Percentiles rank a stretch among this genome's conserved stretches.
These are phyloP conservation scores for Malus hybrid DNA, from an alignment of 331 rosid species.

Conservation along the genomic window DNA sequence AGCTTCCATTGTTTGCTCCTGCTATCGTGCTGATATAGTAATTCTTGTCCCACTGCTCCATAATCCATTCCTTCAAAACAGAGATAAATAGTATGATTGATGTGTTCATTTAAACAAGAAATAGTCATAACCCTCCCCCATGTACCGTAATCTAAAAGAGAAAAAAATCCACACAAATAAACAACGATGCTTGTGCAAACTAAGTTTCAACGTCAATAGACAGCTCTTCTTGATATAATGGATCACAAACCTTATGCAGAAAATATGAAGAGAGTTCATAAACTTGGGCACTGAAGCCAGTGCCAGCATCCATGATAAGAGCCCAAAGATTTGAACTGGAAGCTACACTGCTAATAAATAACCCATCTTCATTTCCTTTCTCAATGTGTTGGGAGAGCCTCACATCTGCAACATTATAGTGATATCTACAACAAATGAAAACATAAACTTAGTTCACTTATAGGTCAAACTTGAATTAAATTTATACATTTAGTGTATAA, in stretches of 20 bases:
- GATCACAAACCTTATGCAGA: constrained; percentile 35
- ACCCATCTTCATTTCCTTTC: constrained; percentile 47
- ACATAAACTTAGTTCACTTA: not conserved
- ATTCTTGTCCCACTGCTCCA: constrained; percentile 91
- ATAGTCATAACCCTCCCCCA: not conserved
- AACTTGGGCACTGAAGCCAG: constrained; percentile 43
- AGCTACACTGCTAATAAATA: constrained; percentile 39
- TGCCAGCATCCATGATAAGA: constrained; percentile 52
- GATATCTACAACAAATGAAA: constrained; percentile 30
- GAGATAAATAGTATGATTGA: not conserved
- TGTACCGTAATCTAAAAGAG: not conserved
- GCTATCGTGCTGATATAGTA: constrained; percentile 82
- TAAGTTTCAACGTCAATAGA: not conserved
- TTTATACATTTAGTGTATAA: not conserved
- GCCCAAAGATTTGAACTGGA: constrained; percentile 48
- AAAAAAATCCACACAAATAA: not conserved
- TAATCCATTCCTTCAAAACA: constrained; percentile 54
- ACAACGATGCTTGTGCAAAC: not conserved
- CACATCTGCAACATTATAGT: constrained; percentile 41
- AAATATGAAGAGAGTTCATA: constrained; percentile 36
- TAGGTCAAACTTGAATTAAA: not conserved
- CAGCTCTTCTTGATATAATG: not conserved
- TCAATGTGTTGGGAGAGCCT: constrained; percentile 47
- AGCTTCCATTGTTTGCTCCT: constrained; percentile 77
- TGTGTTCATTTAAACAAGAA: constrained; percentile 1